Percentiles rank a stretch among this genome's conserved stretches.
Conservation (phyloP, 495 filamentous ascomycete species). For the Haplographium delicatum region DNA sequence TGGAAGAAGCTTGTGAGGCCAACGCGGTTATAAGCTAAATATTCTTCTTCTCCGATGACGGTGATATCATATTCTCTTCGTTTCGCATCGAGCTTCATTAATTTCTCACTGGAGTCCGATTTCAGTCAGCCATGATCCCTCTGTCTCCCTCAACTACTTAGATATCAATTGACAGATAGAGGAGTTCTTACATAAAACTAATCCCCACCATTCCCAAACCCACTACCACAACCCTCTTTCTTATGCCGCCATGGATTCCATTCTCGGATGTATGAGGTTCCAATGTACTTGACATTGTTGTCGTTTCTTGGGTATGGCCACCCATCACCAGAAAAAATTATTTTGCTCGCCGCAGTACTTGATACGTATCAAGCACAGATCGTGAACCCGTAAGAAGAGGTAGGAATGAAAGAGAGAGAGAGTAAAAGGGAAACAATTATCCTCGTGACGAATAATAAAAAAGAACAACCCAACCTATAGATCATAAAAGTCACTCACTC, state of each 20-base stretch:
- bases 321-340: too few species aligned
- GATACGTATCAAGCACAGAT: too few species aligned
- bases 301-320: too few species aligned
- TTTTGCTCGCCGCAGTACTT: too few species aligned
- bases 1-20: slow-evolving; percentile 93
- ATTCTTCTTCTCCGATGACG: slow-evolving; percentile 87
- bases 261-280: too few species aligned
- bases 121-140: slow-evolving; percentile 32
- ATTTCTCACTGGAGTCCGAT: slow-evolving; percentile 74
- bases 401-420: too few species aligned
- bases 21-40: slow-evolving; percentile 93
- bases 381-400: too few species aligned
- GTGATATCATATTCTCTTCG: slow-evolving; percentile 75
- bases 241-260: slow-evolving; percentile 15
- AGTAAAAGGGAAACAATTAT: too few species aligned
- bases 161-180: not conserved
- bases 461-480: too few species aligned
- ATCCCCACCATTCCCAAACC: slow-evolving; percentile 96
- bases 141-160: slow-evolving; percentile 1
- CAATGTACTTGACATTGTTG: too few species aligned
- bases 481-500: too few species aligned
- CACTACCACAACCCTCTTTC: slow-evolving; percentile 78
- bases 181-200: slow-evolving; percentile 71
- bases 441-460: too few species aligned
- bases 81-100: slow-evolving; percentile 79